phyloP scores from a whole-genome alignment of 768 basidiomycete genomes.

The Ramaria rubella region DNA sequence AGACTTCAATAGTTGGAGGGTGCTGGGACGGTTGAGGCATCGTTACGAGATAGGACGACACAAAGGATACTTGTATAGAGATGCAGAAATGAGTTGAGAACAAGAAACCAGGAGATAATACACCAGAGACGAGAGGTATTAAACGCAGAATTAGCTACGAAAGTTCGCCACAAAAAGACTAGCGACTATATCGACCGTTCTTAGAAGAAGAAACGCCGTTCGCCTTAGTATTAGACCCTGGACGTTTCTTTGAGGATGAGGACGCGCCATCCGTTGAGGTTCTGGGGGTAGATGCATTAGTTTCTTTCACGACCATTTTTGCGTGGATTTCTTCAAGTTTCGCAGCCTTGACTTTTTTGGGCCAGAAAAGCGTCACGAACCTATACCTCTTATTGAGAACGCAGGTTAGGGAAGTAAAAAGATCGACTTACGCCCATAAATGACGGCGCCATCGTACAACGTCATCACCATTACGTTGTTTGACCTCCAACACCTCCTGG shows the following conservation, averaged over 20 bases:
- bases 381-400: slow-evolving; percentile 31
- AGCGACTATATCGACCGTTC: slow-evolving; percentile 8
- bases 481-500: slow-evolving; percentile 69
- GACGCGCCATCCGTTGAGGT: slow-evolving; percentile 5
- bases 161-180: background rate
- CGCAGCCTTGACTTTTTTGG: slow-evolving; percentile 89
- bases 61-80: slow-evolving; percentile 1
- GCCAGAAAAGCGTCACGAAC: slow-evolving; percentile 96
- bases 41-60: slow-evolving; percentile 3
- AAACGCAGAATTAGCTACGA: background rate
- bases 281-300: slow-evolving; percentile 7
- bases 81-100: background rate
- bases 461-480: slow-evolving; percentile 75
- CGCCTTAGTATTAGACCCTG: slow-evolving; percentile 3
- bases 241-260: slow-evolving; percentile 9
- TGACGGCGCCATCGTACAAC: slow-evolving; percentile 84
- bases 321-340: slow-evolving; percentile 94
- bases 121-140: background rate
- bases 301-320: slow-evolving; percentile 89
- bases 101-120: background rate
- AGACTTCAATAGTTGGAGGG: background rate
- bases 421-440: slow-evolving; percentile 83
- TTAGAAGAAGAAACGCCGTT: slow-evolving; percentile 7
- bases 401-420: background rate
- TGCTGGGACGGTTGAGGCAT: background rate